phyloP scores from a whole-genome alignment of 2,329 filamentous ascomycete species.

The Rhytidhysteron rufulum region DNA sequence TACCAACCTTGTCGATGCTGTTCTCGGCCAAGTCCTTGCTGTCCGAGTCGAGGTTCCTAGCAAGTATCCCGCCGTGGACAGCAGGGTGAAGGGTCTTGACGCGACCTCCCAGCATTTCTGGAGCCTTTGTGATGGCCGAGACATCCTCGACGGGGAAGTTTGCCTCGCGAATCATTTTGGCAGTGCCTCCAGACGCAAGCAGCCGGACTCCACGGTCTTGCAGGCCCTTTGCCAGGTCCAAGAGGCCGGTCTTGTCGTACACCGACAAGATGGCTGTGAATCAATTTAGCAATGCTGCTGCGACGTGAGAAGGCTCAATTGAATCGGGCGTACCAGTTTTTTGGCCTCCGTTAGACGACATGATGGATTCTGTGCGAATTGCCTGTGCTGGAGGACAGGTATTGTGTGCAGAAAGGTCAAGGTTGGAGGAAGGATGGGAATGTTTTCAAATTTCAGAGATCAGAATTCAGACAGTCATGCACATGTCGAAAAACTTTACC shows the following conservation, averaged over 20 bases:
- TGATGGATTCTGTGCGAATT: too few relatives aligned
- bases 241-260: slow-evolving; percentile 85
- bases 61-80: slow-evolving; percentile 79
- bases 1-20: slow-evolving; percentile 31
- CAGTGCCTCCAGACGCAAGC: slow-evolving; percentile 89
- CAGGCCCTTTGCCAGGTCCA: slow-evolving; percentile 36
- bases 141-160: slow-evolving; percentile 97
- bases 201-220: slow-evolving; percentile 49
- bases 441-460: too few relatives aligned
- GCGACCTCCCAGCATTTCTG: slow-evolving; percentile 90
- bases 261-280: slow-evolving; percentile 82
- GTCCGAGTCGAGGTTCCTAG: slow-evolving; percentile 88
- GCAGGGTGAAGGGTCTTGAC: slow-evolving; percentile 97
- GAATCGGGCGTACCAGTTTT: slow-evolving; percentile 28
- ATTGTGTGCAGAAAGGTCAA: too few relatives aligned
- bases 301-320: background rate
- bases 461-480: too few relatives aligned
- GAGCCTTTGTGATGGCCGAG: slow-evolving; percentile 88
- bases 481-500: too few relatives aligned
- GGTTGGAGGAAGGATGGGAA: too few relatives aligned
- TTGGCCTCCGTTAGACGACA: too few relatives aligned
- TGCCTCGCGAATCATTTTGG: slow-evolving; percentile 94
- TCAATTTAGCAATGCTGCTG: slow-evolving; percentile 2
- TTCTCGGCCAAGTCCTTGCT: slow-evolving; percentile 78
- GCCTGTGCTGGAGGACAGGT: too few relatives aligned